Evolutionary conservation across 805 yeast species (phyloP).

Genomic region (Metschnikowia corniflorae): DNA sequence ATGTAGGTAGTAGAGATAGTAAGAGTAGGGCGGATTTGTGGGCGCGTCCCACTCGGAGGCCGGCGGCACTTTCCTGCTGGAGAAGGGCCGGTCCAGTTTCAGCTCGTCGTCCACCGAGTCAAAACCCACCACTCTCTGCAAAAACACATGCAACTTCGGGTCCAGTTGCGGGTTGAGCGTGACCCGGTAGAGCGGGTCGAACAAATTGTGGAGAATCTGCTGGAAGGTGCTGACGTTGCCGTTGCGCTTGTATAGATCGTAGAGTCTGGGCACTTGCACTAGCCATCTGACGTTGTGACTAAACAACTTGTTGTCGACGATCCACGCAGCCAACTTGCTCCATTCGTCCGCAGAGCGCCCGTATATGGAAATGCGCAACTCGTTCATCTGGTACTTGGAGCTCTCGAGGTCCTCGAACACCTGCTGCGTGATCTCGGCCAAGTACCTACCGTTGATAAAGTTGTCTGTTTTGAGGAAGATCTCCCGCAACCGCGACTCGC

Average conservation of each 20-base stretch:
- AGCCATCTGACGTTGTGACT: conserved; percentile 97
- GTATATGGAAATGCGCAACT: conserved; percentile 90
- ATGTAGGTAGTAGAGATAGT: conserved; percentile 84
- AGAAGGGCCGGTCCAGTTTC: conserved; percentile 79
- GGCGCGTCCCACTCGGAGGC: conserved; percentile 77
- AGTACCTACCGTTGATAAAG: conserved; percentile 78
- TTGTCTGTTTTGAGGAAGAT: conserved; percentile 95
- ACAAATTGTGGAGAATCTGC: conserved; percentile 73
- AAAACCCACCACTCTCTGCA: conserved; percentile 94
- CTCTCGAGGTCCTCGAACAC: conserved; percentile 92
- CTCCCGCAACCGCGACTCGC: conserved; percentile 95
- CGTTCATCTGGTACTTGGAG: conserved; percentile 96
- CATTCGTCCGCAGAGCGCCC: conserved; percentile 90
- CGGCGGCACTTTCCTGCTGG: conserved; percentile 71
- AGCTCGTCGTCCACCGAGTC: conserved; percentile 99
- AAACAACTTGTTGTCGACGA: conserved; percentile 84
- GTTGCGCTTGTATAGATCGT: conserved; percentile 79
- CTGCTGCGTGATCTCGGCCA: conserved; percentile 92
- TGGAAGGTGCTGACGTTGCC: conserved; percentile 69
- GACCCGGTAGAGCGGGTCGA: conserved; percentile 87
- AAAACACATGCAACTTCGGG: conserved; percentile 86
- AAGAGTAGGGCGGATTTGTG: conserved; percentile 95
- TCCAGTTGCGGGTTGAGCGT: conserved; percentile 77
- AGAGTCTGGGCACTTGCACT: conserved; percentile 90
- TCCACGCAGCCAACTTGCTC: conserved; percentile 95